phyloP scores from a whole-genome alignment of 345 rosid species.

The Bruguiera parviflora region DNA sequence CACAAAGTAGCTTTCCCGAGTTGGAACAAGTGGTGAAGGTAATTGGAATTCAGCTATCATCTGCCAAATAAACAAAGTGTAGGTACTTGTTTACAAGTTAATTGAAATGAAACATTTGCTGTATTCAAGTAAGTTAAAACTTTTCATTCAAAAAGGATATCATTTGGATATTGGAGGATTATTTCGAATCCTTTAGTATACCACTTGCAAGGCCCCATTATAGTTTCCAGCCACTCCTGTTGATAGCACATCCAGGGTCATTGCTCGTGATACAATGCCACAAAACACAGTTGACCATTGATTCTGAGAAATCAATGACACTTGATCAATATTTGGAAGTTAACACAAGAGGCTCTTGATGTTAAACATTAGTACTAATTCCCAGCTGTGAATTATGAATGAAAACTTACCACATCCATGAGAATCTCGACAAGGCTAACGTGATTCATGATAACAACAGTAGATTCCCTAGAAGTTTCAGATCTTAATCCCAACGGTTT shows the following conservation, averaged over 20 bases:
- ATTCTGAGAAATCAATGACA: constrained; percentile 38
- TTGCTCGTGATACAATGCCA: constrained; percentile 82
- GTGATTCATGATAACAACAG: constrained; percentile 81
- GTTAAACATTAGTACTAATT: background rate
- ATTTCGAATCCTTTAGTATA: constrained; percentile 17
- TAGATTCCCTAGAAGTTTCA: constrained; percentile 84
- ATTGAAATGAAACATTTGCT: too few species aligned
- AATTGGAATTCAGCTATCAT: constrained; percentile 96
- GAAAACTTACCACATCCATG: constrained; percentile 76
- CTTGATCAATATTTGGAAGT: too few species aligned
- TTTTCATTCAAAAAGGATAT: too few species aligned
- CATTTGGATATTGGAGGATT: background rate
- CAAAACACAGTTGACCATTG: constrained; percentile 88
- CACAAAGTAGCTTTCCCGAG: constrained; percentile 76
- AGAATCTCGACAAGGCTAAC: constrained; percentile 82
- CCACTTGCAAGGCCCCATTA: constrained; percentile 98
- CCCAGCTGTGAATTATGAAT: background rate
- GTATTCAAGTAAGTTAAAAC: too few species aligned
- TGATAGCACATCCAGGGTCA: constrained; percentile 88
- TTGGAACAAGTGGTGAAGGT: constrained; percentile 81
- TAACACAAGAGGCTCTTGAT: too few species aligned
- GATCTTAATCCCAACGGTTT: constrained; percentile 66
- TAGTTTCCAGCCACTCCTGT: constrained; percentile 97
- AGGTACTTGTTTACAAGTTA: too few species aligned
- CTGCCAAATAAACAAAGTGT: constrained; percentile 25